phyloP scores from a whole-genome alignment of 1,284 basidiomycete species.

The Trametes pubescens region DNA sequence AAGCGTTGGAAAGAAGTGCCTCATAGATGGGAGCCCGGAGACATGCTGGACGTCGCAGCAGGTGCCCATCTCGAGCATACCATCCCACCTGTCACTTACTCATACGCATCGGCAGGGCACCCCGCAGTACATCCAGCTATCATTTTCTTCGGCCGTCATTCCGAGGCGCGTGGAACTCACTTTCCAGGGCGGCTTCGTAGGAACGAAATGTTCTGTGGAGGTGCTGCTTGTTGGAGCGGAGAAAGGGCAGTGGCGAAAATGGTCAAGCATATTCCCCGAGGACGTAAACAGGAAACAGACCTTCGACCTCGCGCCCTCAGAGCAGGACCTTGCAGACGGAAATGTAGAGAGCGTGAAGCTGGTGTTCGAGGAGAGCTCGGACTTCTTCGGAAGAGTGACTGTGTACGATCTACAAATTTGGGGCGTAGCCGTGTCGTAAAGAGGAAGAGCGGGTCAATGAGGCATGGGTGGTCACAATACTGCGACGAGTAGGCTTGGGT shows the following conservation, averaged over 20 bases:
- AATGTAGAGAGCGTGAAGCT: slow-evolving; percentile 62
- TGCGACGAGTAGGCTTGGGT: neutral
- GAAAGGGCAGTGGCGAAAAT: slow-evolving; percentile 53
- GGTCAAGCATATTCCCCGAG: slow-evolving; percentile 71
- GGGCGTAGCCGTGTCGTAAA: neutral
- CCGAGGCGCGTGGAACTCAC: slow-evolving; percentile 68
- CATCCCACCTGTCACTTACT: slow-evolving; percentile 2
- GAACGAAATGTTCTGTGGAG: slow-evolving; percentile 65
- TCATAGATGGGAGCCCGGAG: slow-evolving; percentile 75
- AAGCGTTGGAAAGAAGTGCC: slow-evolving; percentile 72
- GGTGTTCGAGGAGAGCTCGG: slow-evolving; percentile 80
- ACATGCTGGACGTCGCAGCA: slow-evolving; percentile 88
- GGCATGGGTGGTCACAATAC: neutral
- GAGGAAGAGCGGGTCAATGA: neutral
- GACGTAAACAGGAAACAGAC: slow-evolving; percentile 76
- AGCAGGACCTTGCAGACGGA: slow-evolving; percentile 21
- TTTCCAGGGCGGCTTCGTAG: slow-evolving; percentile 87
- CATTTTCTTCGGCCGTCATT: slow-evolving; percentile 59
- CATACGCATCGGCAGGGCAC: slow-evolving; percentile 56
- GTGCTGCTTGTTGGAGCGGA: slow-evolving; percentile 38
- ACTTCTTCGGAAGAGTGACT: slow-evolving; percentile 80
- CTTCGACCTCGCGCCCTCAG: slow-evolving; percentile 57
- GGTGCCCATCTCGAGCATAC: slow-evolving; percentile 47
- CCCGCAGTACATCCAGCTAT: slow-evolving; percentile 76
- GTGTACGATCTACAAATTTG: slow-evolving; percentile 68